Evolutionary conservation across 768 basidiomycete genomes (phyloP).

Genomic region (Cubamyces lactineus): DNA sequence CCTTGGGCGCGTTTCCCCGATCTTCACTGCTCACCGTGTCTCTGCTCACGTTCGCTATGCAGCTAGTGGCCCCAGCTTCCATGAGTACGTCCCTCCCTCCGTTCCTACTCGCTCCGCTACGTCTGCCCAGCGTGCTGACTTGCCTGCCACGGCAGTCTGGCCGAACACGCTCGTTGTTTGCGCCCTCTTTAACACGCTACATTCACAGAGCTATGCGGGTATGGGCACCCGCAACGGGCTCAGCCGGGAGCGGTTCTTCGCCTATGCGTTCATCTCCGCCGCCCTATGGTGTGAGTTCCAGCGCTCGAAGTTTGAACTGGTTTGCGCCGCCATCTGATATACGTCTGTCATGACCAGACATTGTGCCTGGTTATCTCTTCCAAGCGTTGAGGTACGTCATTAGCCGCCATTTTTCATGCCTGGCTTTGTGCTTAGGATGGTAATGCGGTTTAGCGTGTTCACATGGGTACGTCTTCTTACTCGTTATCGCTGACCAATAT

Average conservation of each 20-base stretch:
- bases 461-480: conserved; percentile 18
- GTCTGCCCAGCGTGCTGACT: not conserved
- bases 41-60: not conserved
- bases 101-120: not conserved
- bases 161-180: conserved; percentile 71
- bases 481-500: conserved; percentile 3
- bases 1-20: conserved; percentile 30
- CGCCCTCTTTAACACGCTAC: conserved; percentile 75
- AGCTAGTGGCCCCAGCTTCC: conserved; percentile 32
- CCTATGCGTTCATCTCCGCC: conserved; percentile 51
- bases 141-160: conserved; percentile 53
- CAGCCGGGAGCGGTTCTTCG: conserved; percentile 62
- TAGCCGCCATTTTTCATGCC: too few relatives aligned
- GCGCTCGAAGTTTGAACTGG: conserved; percentile 9
- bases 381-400: conserved; percentile 51
- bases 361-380: conserved; percentile 62
- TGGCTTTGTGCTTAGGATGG: too few relatives aligned
- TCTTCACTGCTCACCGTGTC: conserved; percentile 1
- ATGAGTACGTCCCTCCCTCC: conserved; percentile 29
- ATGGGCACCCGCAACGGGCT: conserved; percentile 56
- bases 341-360: conserved; percentile 32
- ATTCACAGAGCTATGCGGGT: conserved; percentile 60
- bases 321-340: not conserved
- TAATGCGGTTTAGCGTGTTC: conserved; percentile 14
- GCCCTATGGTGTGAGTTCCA: conserved; percentile 44